phyloP scores from a whole-genome alignment of 257 asterid genomes.

The Perilla frutescens region DNA sequence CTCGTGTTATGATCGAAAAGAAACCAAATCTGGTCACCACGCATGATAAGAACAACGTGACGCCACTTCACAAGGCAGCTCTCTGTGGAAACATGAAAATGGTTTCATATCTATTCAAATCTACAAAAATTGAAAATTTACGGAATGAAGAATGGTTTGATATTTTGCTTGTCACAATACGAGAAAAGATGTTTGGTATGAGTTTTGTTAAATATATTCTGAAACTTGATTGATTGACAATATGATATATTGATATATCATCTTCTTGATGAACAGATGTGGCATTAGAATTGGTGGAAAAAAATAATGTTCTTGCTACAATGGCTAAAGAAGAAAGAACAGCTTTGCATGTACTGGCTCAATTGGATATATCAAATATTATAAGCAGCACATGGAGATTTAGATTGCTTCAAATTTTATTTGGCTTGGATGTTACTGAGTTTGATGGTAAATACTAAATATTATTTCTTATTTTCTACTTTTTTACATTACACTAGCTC shows the following conservation, averaged over 20 bases:
- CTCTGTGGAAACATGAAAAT: background rate
- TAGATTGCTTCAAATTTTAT: background rate
- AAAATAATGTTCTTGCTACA: background rate
- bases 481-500: background rate
- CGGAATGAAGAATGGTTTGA: background rate
- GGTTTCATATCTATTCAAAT: constrained; percentile 28
- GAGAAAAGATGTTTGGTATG: constrained; percentile 30
- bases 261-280: background rate
- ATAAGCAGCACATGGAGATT: background rate
- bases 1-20: constrained; percentile 13
- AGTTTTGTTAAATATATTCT: background rate
- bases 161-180: background rate
- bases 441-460: no score
- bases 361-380: background rate
- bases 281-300: background rate
- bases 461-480: no score
- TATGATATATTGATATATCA: no score
- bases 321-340: background rate
- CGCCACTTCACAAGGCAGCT: constrained; percentile 33
- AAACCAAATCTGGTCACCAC: background rate
- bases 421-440: background rate
- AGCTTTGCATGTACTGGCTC: background rate
- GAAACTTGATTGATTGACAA: no score
- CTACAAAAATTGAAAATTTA: constrained; percentile 1
- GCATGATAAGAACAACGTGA: background rate